Evolutionary conservation across 2,329 filamentous ascomycete genomes (phyloP), one percentile per base, ranked within the genome.

Genomic region (Arthrobotrys entomopaga): DNA sequence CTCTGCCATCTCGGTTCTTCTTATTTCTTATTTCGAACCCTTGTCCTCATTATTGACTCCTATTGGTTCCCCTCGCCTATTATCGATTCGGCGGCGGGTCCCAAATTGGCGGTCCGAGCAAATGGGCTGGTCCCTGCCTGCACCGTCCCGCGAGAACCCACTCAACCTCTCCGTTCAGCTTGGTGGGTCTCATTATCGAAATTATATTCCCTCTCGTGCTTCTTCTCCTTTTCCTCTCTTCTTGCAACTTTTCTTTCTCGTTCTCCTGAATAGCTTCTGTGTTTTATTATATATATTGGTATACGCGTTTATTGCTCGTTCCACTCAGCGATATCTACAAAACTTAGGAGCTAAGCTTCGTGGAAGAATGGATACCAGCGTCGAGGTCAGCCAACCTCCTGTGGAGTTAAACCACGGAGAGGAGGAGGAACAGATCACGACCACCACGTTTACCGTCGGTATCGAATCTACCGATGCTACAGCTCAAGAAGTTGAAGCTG

Each of bases 21-120:
- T 38, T 46, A 3, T 49, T 60, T 34, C 3, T 16, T 40, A 59
- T 24, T 26, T 59, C 29, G 53, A 16, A 26, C n/a, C n/a, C n/a
- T 49, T 65, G 38, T 19, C 34, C 38, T 6, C 10, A 10, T 34
- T 34, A 10, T 34, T 26, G 8, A 6, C 7, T 53, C 24, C 24
- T 53, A 48, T 65, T 53, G 60, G 19, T 20, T 16, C 29, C 49
- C 42, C 52, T 50, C 65, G n/a, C n/a, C n/a, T n/a, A n/a, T 49
- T 60, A 60, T 61, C 52, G 56, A 43, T 60, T 29, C 16, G 42
- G 42, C 34, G 34, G 34, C 57, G 26, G 16, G 59, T 8, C 22
- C 61, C 56, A 69, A 69, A 69, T 69, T 70, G 50, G 49, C 49
- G 65, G 65, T 54, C 65, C 65, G 65, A 70, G 65, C 65, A 52